A percentile compares a stretch with the other conserved stretches of the same genome.
phyloP scores from a whole-genome alignment of 139 green algal genomes.

The Chlamydomonas sp. region DNA sequence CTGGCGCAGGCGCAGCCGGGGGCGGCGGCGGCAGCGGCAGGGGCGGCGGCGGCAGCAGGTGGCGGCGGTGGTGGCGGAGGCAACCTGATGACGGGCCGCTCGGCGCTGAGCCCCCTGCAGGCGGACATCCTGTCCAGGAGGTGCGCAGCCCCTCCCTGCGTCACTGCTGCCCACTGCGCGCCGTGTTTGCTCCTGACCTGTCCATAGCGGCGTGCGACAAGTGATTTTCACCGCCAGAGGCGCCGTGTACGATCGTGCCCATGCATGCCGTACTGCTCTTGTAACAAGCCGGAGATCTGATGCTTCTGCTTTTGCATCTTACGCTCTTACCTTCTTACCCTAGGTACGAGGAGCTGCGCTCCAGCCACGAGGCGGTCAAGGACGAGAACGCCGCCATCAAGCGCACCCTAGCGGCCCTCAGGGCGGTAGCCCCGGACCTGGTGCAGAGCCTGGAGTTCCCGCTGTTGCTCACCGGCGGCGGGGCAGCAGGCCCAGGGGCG shows the following conservation, averaged over 20 bases:
- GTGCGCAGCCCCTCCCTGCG: neutral
- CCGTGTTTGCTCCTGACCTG: too few species aligned
- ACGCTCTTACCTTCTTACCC: neutral
- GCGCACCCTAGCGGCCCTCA: slow-evolving; percentile 23
- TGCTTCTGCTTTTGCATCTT: too few species aligned
- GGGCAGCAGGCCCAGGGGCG: neutral
- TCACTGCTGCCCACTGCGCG: too few species aligned
- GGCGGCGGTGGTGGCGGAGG: neutral
- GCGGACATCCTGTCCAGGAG: slow-evolving; percentile 30
- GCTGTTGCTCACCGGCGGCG: neutral
- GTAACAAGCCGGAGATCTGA: too few species aligned
- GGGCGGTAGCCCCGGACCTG: slow-evolving; percentile 26
- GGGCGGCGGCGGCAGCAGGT: neutral
- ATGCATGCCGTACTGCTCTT: too few species aligned
- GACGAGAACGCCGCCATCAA: slow-evolving; percentile 30
- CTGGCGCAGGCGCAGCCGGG: neutral
- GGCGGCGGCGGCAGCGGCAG: neutral
- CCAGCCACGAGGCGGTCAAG: slow-evolving; percentile 4
- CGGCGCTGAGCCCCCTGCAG: slow-evolving; percentile 22
- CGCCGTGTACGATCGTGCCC: too few species aligned
- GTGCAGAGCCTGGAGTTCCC: slow-evolving; percentile 36
- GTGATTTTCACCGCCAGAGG: too few species aligned
- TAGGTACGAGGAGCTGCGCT: slow-evolving; percentile 39
- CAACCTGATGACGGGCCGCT: slow-evolving; percentile 1
- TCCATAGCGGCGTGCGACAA: too few species aligned